phyloP scores from a whole-genome alignment of 163 green algal genomes.

The Chlamydomonas reinhardtii region DNA sequence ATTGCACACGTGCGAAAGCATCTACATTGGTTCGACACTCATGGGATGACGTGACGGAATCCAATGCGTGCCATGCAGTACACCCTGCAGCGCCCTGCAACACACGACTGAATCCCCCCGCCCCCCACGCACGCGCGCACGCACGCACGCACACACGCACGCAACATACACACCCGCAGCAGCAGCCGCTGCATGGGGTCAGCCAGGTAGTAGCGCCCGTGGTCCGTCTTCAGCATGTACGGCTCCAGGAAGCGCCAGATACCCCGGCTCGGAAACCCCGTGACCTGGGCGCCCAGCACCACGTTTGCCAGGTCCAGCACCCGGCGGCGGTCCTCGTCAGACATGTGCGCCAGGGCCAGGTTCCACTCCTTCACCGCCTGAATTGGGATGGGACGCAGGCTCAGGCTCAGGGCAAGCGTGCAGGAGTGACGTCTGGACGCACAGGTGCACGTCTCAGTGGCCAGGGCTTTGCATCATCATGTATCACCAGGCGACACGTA shows the following conservation, averaged over 20 bases:
- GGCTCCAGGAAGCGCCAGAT: background rate
- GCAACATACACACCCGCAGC: background rate
- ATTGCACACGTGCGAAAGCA: background rate
- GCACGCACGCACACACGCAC: background rate
- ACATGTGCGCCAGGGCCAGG: background rate
- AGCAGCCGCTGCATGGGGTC: background rate
- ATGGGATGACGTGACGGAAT: no score
- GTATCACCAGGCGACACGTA: no score
- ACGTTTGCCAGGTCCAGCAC: background rate
- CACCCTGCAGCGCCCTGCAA: no score
- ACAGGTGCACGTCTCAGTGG: no score
- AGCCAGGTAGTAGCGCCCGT: background rate
- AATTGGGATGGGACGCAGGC: no score
- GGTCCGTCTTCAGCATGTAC: background rate
- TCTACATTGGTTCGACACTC: no score
- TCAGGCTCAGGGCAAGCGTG: no score
- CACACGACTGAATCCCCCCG: no score
- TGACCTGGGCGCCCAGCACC: background rate
- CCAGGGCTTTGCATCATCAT: no score
- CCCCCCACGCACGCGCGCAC: background rate
- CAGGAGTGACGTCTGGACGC: no score
- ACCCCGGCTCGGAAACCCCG: background rate
- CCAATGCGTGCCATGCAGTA: background rate
- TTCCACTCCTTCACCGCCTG: slow-evolving; percentile 1
- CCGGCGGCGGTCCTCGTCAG: background rate